Evolutionary conservation across 495 filamentous ascomycete species (phyloP), one percentile per base, ranked within the genome.

Genomic region (Trichocladium uniseriatum): DNA sequence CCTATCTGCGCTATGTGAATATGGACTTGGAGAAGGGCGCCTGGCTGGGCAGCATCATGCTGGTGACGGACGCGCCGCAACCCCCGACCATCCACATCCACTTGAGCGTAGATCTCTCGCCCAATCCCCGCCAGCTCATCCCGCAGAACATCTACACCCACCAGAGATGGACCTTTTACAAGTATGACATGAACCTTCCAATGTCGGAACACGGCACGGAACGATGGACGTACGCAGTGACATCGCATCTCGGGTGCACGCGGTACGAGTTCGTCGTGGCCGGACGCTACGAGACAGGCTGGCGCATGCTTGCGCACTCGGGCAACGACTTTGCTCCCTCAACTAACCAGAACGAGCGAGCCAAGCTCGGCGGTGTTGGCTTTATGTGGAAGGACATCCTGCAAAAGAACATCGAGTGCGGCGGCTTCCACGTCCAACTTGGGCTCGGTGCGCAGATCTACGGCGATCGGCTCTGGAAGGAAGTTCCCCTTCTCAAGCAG

Each of bases 341-440:
- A 53, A 89, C 94, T 0, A 88, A 80, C 55, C 80, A 87, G 44
- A 87, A 83, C 58, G 92, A 97, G 61, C 80, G 89, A 15, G 75
- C 81, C 45, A 83, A 83, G 40, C 72, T 96, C 2, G 94, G 94
- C 20, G 92, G 92, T 0, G 76, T 89, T 7, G 87, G 89, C 0
- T 89, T 87, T 61, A 94, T 98, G 92, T 98, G 92, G 92, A 95
- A 95, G 55, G 92, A 98, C 59, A 88, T 98, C 27, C 79, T 98
- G 66, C 90, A 95, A 66, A 97, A 95, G 73, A 94, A 98, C 64
- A 79, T 86, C 35, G 92, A 98, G 56, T 94, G 87, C 58, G 89
- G 89, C 44, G 92, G 92, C 9, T 98, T 98, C 67, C 92, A 98
- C 59, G 79, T 83, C 4, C 92, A 98, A 58, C 72, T 98, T 7